Evolutionary conservation across 768 basidiomycete genomes (phyloP).

Genomic region (Boletus rubescentipes): DNA sequence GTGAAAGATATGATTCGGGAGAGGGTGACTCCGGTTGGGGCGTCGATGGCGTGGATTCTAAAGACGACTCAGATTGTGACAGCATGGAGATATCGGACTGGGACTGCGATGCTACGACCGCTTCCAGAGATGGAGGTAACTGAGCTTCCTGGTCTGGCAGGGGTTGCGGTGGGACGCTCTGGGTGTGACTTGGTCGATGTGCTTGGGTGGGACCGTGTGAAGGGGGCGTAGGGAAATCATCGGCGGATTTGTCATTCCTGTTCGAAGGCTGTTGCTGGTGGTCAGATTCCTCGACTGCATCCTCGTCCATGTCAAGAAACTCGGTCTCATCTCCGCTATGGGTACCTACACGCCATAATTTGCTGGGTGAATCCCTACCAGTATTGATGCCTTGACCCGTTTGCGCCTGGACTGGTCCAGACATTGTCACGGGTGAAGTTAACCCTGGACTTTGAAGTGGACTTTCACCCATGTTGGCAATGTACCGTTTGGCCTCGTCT

Average conservation of each 20-base stretch:
- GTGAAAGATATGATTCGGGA: constrained; percentile 31
- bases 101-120: constrained; percentile 15
- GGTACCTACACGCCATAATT: constrained; percentile 10
- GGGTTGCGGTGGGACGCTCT: constrained; percentile 13
- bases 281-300: constrained; percentile 16
- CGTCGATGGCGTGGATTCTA: constrained; percentile 16
- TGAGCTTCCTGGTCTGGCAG: constrained; percentile 18
- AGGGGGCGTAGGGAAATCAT: constrained; percentile 52
- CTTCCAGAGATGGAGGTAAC: constrained; percentile 15
- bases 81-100: constrained; percentile 20
- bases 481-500: constrained; percentile 74
- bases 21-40: constrained; percentile 30
- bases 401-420: background rate
- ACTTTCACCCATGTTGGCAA: constrained; percentile 65
- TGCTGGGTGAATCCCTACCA: constrained; percentile 9
- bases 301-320: constrained; percentile 61
- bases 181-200: constrained; percentile 5
- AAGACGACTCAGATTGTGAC: constrained; percentile 26
- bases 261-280: constrained; percentile 9
- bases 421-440: background rate
- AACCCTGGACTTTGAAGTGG: constrained; percentile 51
- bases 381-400: background rate
- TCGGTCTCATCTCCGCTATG: constrained; percentile 41
- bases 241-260: constrained; percentile 35
- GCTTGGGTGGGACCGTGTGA: constrained; percentile 24